These are phyloP conservation scores for Lophiostoma macrostomum DNA, from an alignment of 495 filamentous ascomycete genomes.

Conservation along the genomic window DNA sequence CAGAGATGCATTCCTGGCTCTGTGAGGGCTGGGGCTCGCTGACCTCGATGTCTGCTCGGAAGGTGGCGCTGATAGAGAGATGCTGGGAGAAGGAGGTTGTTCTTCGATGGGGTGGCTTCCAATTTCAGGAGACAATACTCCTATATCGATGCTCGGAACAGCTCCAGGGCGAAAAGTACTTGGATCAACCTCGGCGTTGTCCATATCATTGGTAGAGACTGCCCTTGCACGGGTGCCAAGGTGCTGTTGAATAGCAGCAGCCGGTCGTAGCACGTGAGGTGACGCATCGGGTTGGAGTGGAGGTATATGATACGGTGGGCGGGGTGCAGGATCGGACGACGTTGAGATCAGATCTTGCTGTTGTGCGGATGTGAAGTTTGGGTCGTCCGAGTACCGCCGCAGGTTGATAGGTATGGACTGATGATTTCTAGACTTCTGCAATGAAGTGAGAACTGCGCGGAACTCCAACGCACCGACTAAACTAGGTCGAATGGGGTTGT, in stretches of 20 bases:
- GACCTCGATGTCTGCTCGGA: slow-evolving; percentile 35
- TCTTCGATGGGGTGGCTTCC: neutral
- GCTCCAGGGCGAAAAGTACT: slow-evolving; percentile 11
- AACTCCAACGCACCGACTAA: slow-evolving; percentile 94
- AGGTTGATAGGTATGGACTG: slow-evolving; percentile 63
- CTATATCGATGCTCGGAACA: slow-evolving; percentile 35
- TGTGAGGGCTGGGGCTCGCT: slow-evolving; percentile 32
- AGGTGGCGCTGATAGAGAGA: slow-evolving; percentile 41
- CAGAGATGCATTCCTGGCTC: slow-evolving; percentile 4
- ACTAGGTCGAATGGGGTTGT: slow-evolving; percentile 84
- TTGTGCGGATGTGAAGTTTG: slow-evolving; percentile 44
- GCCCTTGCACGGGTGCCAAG: slow-evolving; percentile 51
- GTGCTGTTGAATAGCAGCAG: slow-evolving; percentile 38
- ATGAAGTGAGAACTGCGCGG: slow-evolving; percentile 75
- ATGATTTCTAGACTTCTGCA: slow-evolving; percentile 75
- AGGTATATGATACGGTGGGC: slow-evolving; percentile 34
- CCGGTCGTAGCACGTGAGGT: slow-evolving; percentile 28
- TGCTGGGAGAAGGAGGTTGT: slow-evolving; percentile 29
- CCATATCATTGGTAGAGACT: slow-evolving; percentile 64
- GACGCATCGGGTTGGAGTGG: slow-evolving; percentile 31
- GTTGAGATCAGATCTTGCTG: slow-evolving; percentile 52
- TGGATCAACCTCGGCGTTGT: slow-evolving; percentile 31
- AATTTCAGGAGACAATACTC: slow-evolving; percentile 25
- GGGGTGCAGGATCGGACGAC: slow-evolving; percentile 46
- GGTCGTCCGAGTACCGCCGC: slow-evolving; percentile 69